Percentiles rank a stretch among this genome's conserved stretches.
Conservation (phyloP, 352 stramenopile genomes). For the Pythium pyrilobum region DNA sequence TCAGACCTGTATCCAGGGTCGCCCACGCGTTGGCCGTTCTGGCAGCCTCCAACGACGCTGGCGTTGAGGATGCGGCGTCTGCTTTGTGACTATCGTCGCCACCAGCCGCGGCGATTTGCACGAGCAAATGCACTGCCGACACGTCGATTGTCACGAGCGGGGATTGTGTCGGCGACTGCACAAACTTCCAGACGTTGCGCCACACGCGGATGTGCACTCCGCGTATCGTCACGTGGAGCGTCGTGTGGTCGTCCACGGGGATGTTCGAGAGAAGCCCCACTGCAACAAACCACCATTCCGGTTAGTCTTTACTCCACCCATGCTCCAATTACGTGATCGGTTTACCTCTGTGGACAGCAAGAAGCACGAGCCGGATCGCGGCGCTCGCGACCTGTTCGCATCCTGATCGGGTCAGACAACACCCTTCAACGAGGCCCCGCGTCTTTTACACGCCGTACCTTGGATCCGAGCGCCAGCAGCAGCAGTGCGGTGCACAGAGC, state of each 20-base stretch:
- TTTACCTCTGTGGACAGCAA: constrained; percentile 15
- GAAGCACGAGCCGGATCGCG: constrained; percentile 8
- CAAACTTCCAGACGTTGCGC: constrained; percentile 43
- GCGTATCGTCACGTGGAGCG: constrained; percentile 34
- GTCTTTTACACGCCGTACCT: constrained; percentile 8
- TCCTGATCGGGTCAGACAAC: neutral
- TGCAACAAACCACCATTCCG: constrained; percentile 7
- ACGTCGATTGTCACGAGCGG: constrained; percentile 42
- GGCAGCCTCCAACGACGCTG: neutral
- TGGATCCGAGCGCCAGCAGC: constrained; percentile 17
- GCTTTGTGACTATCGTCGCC: neutral
- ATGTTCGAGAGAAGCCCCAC: constrained; percentile 51
- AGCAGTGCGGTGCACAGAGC: neutral
- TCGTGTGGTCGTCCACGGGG: constrained; percentile 25
- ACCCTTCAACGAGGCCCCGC: too few relatives aligned
- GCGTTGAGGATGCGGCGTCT: neutral
- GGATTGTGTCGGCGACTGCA: constrained; percentile 33
- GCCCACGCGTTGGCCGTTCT: neutral
- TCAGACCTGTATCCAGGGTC: constrained; percentile 18
- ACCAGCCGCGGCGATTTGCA: constrained; percentile 5
- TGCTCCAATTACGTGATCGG: neutral
- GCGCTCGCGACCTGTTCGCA: constrained; percentile 1
- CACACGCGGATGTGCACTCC: constrained; percentile 49
- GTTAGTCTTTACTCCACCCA: neutral
- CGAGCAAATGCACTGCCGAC: constrained; percentile 27